Evolutionary conservation across 2,329 filamentous ascomycete species (phyloP).

Genomic region (Hawksworthiomyces lignivorus): DNA sequence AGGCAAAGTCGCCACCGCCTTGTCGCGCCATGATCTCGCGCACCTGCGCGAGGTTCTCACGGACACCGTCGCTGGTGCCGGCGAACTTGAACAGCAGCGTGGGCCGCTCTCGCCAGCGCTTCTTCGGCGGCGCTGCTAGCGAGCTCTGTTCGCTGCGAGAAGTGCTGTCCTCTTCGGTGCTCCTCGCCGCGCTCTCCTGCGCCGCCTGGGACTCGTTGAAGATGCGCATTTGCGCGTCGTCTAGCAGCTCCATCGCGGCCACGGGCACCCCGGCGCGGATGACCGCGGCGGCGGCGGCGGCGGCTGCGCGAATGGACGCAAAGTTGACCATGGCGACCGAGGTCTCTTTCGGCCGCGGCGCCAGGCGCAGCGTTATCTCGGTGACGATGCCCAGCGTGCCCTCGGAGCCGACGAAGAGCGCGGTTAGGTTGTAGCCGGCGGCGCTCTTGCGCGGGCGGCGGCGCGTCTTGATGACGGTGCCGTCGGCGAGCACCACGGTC

Average conservation of each 20-base stretch:
- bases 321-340: slow-evolving; percentile 77
- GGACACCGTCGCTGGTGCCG: slow-evolving; percentile 66
- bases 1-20: slow-evolving; percentile 62
- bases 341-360: slow-evolving; percentile 66
- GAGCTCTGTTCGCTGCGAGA: too few species aligned
- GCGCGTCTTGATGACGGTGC: slow-evolving; percentile 70
- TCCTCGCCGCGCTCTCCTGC: too few species aligned
- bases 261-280: slow-evolving; percentile 68
- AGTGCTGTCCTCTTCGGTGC: too few species aligned
- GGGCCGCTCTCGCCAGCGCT: slow-evolving; percentile 65
- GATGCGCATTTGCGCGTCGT: slow-evolving; percentile 78
- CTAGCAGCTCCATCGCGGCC: slow-evolving; percentile 78
- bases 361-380: slow-evolving; percentile 73
- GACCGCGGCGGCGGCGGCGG: slow-evolving; percentile 63
- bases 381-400: slow-evolving; percentile 76
- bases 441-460: slow-evolving; percentile 72
- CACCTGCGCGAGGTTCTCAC: slow-evolving; percentile 66
- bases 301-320: slow-evolving; percentile 67
- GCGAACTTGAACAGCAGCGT: slow-evolving; percentile 84
- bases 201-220: slow-evolving; percentile 69
- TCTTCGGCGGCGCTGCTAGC: slow-evolving; percentile 42
- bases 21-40: slow-evolving; percentile 58
- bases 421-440: slow-evolving; percentile 76
- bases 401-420: slow-evolving; percentile 73
- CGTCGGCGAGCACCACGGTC: slow-evolving; percentile 73